Conservation (phyloP, 2,329 filamentous ascomycete genomes). For the Sporothrix schenckii region DNA sequence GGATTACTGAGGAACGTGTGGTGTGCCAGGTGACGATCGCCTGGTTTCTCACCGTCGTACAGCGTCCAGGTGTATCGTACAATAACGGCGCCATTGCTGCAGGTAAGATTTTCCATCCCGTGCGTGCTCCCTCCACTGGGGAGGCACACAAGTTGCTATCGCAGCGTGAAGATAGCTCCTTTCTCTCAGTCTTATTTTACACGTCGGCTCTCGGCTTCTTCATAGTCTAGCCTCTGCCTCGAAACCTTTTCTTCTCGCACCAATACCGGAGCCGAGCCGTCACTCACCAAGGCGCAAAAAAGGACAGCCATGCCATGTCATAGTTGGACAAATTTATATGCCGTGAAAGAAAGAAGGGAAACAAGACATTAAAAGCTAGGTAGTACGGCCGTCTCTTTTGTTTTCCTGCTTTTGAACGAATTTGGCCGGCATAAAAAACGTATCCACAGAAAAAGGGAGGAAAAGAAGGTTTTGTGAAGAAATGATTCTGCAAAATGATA, state of each 20-base stretch:
- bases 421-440: not conserved
- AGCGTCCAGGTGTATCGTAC: too few relatives aligned
- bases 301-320: not conserved
- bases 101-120: constrained; percentile 2
- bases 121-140: not conserved
- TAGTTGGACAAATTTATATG: constrained; percentile 8
- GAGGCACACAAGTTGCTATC: not conserved
- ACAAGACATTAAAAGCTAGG: constrained; percentile 8
- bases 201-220: not conserved
- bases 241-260: not conserved
- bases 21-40: not conserved
- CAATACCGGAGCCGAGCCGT: not conserved
- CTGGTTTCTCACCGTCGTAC: not conserved
- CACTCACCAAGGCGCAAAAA: not conserved
- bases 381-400: not conserved
- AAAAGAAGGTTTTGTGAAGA: not conserved
- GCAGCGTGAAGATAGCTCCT: constrained; percentile 3
- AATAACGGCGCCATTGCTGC: not conserved
- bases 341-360: not conserved
- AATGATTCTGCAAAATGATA: constrained; percentile 10
- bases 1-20: too few relatives aligned
- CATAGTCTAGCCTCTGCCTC: not conserved
- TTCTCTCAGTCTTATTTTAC: not conserved
- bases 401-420: not conserved
- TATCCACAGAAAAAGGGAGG: not conserved